Base-by-base conservation (phyloP, 1,284 basidiomycete species). In the Austroboletus novae-zelandiae region DNA sequence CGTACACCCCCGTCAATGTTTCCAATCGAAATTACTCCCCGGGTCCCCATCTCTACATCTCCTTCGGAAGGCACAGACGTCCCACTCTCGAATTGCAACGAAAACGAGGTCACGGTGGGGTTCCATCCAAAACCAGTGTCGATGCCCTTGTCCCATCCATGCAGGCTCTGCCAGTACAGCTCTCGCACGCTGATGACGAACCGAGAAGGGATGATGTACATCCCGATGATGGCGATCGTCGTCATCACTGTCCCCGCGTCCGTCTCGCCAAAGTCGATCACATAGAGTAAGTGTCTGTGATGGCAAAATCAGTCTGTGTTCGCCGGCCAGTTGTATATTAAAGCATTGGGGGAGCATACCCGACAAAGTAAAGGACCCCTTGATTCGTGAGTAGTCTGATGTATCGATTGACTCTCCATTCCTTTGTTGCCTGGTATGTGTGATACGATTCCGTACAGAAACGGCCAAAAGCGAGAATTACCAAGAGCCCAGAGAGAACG, bases 121-220 rank as follows among this genome's bases (percentile, higher is more conserved):
- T 45, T 35, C 29, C 37, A 34, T 2, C 61, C 60, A n/a, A 64
- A 61, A 14, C 48, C 59, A 14, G 25, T 42, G 31, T 61, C 60
- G 35, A 61, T 34, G 32, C 44, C 51, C 1, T 3, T 17, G 9
- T 44, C 18, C 34, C 14, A 25, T 10, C 17, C 32, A 6, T 17
- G 4, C 3, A 31, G 14, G n/a, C 8, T 57, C 6, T 18, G 39
- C 6, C 18, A 3, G 39, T 60, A 37, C 35, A 62, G 4, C 11
- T 48, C 48, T 8, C 60, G 60, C 17, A 60, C 45, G 40, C 37
- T 59, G 11, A 60, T 48, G 39, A 60, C 52, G 39, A 60, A 60
- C 20, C 60, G 59, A 15, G 60, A 57, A 1, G 60, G 27, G 41
- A 61, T 46, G 9, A 36, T 25, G 23, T 44, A 65, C 37, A 65